Base-by-base conservation (phyloP, 1,284 basidiomycete genomes). In the Thelephora terrestris region DNA sequence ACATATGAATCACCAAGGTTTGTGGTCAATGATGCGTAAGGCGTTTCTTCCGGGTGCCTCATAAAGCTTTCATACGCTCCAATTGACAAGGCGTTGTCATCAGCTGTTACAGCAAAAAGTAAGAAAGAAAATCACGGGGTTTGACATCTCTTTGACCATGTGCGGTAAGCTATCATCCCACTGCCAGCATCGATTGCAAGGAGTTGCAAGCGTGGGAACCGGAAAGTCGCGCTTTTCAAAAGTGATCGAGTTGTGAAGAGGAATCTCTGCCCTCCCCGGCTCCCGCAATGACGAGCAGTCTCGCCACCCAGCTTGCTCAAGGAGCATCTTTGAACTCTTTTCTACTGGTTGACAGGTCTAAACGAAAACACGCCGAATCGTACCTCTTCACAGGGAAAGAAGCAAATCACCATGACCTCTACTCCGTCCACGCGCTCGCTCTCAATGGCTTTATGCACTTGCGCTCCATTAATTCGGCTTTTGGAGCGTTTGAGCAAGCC, bases 301-400 rank as follows among this genome's bases (percentile, higher is more conserved):
- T 98, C 53, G 89, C 91, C 17, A 68, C 74, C 16, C 94, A 97
- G 67, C 76, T 98, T 25, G 82, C 88, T 36, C 77, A 82, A 57
- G 78, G 82, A 56, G 79, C 82, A 14, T 95, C 91, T 18, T 71
- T 92, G 37, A 94, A 96, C 67, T 74, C 84, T 27, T 67, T 78
- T 37, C 70, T 92, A 42, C 76, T 93, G 25, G 78, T 79, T 23
- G 85, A 87, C 54, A 73, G 79, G 50, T 74, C 76, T 48, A 78
- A 79, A 61, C 68, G 78, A 59, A 76, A 78, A 66, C 61, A 76
- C 32, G 67, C 71, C 7, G 74, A 80, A 59, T 84, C 77, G 0
- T 99, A 97, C 71, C 80, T 99, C 46, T 99, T 97, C 66, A 81
- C 85, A 21, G 76, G 83, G 21, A 73, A 76, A 49, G 85, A 91